Percentiles rank a stretch among this genome's conserved stretches.
Evolutionary conservation across 2,329 filamentous ascomycete genomes (phyloP).

Genomic region (Fusarium coffeatum): DNA sequence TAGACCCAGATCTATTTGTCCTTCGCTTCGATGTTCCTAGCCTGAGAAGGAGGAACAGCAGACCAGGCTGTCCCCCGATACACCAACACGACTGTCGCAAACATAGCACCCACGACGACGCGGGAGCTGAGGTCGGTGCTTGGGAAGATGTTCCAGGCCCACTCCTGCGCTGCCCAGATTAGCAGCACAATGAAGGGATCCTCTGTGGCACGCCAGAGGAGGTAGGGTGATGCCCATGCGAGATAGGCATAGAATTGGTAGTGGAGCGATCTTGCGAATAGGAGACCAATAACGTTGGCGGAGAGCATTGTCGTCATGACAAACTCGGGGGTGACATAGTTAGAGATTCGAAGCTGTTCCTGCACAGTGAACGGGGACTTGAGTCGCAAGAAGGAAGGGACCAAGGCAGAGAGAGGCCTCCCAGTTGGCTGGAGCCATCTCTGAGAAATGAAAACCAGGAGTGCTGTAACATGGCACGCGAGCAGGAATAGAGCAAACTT

Average conservation of each 20-base stretch:
- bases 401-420: slow-evolving; percentile 67
- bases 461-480: slow-evolving; percentile 70
- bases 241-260: slow-evolving; percentile 97
- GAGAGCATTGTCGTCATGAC: slow-evolving; percentile 81
- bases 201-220: slow-evolving; percentile 82
- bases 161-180: slow-evolving; percentile 84
- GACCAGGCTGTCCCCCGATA: slow-evolving; percentile 68
- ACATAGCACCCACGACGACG: slow-evolving; percentile 77
- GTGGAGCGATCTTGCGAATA: slow-evolving; percentile 89
- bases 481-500: slow-evolving; percentile 77
- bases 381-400: slow-evolving; percentile 56
- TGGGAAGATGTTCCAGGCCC: slow-evolving; percentile 95
- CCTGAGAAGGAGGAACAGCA: slow-evolving; percentile 41
- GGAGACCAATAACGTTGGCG: slow-evolving; percentile 80
- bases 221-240: slow-evolving; percentile 87
- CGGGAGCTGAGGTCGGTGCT: slow-evolving; percentile 70
- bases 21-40: slow-evolving; percentile 43
- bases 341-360: slow-evolving; percentile 68
- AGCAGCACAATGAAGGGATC: slow-evolving; percentile 74
- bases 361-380: slow-evolving; percentile 59
- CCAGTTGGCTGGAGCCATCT: slow-evolving; percentile 79
- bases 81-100: slow-evolving; percentile 71
- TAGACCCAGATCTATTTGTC: slow-evolving; percentile 46
- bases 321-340: slow-evolving; percentile 75
- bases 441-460: slow-evolving; percentile 72